A percentile compares a stretch with the other conserved stretches of the same genome.
These are phyloP conservation scores for Naganishia albida DNA, from an alignment of 1,284 basidiomycete genomes.

Conservation along the genomic window DNA sequence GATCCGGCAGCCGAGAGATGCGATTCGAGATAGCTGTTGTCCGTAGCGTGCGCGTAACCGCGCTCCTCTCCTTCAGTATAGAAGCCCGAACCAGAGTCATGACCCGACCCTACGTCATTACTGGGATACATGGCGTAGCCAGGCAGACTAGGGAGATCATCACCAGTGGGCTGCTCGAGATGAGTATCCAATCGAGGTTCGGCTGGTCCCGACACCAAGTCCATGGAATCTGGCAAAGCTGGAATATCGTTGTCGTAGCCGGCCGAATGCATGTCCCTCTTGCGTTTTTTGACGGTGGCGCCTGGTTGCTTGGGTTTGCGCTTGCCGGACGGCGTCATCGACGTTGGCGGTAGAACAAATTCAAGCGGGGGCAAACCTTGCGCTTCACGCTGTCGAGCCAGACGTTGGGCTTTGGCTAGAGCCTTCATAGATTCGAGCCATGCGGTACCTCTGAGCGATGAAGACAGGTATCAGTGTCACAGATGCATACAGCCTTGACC, in stretches of 20 bases:
- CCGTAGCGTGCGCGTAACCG: constrained; percentile 11
- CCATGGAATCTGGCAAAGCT: constrained; percentile 22
- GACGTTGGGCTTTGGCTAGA: constrained; percentile 30
- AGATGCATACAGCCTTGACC: not conserved
- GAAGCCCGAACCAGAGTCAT: constrained; percentile 9
- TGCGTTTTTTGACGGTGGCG: constrained; percentile 22
- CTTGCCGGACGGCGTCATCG: constrained; percentile 28
- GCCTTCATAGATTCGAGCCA: constrained; percentile 36
- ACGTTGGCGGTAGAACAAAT: constrained; percentile 33
- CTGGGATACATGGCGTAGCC: constrained; percentile 27
- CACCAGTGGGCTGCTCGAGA: constrained; percentile 4
- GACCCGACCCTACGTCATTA: constrained; percentile 20
- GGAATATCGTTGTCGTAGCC: constrained; percentile 25
- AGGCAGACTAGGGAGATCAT: constrained; percentile 25
- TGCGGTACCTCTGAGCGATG: constrained; percentile 23
- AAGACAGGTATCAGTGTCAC: not conserved
- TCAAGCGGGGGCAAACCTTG: constrained; percentile 32
- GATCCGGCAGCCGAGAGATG: constrained; percentile 19
- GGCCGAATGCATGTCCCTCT: constrained; percentile 9
- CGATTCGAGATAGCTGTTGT: constrained; percentile 18
- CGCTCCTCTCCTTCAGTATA: constrained; percentile 24
- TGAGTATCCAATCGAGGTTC: constrained; percentile 16
- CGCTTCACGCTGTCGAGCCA: constrained; percentile 28
- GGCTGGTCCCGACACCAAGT: constrained; percentile 16
- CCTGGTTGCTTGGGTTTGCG: constrained; percentile 24